A percentile compares a stretch with the other conserved stretches of the same genome.
Conservation (phyloP, 2,329 filamentous ascomycete species). For the Sporothrix inflata region DNA sequence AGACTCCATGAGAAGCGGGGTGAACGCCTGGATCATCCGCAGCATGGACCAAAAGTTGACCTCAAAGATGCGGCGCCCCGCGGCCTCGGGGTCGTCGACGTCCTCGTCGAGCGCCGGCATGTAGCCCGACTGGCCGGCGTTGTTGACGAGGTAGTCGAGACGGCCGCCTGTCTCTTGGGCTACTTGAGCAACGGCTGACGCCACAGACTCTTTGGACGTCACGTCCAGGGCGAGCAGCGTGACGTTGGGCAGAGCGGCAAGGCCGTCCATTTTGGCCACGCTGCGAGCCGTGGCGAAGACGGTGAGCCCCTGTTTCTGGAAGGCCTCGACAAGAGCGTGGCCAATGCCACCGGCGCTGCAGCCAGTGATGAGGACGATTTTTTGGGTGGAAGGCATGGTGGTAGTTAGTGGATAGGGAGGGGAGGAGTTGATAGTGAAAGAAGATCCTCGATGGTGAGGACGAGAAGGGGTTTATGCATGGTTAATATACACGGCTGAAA, state of each 20-base stretch:
- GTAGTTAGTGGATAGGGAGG: neutral
- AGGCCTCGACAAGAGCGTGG: slow-evolving; percentile 39
- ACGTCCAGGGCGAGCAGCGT: slow-evolving; percentile 36
- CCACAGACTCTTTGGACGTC: slow-evolving; percentile 35
- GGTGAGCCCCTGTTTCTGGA: slow-evolving; percentile 38
- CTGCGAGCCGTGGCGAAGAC: slow-evolving; percentile 42
- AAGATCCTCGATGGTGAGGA: no score
- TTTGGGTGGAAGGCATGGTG: neutral
- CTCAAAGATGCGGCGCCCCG: slow-evolving; percentile 42
- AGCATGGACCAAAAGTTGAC: slow-evolving; percentile 49
- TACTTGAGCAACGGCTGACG: slow-evolving; percentile 31
- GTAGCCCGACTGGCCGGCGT: slow-evolving; percentile 38
- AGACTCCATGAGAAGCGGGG: slow-evolving; percentile 37
- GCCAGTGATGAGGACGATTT: slow-evolving; percentile 41
- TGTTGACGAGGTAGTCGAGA: slow-evolving; percentile 41
- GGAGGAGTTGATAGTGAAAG: neutral
- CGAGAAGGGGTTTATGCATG: no score
- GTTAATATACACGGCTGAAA: no score
- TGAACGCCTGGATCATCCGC: slow-evolving; percentile 45
- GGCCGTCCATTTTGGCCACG: slow-evolving; percentile 35
- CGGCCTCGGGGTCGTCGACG: slow-evolving; percentile 40
- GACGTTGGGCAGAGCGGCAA: slow-evolving; percentile 34
- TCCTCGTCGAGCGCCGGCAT: slow-evolving; percentile 44
- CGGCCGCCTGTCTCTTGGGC: slow-evolving; percentile 35
- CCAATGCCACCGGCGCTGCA: slow-evolving; percentile 44